These are phyloP conservation scores for Syzygium aromaticum DNA, from an alignment of 345 rosid species.

Conservation along the genomic window DNA sequence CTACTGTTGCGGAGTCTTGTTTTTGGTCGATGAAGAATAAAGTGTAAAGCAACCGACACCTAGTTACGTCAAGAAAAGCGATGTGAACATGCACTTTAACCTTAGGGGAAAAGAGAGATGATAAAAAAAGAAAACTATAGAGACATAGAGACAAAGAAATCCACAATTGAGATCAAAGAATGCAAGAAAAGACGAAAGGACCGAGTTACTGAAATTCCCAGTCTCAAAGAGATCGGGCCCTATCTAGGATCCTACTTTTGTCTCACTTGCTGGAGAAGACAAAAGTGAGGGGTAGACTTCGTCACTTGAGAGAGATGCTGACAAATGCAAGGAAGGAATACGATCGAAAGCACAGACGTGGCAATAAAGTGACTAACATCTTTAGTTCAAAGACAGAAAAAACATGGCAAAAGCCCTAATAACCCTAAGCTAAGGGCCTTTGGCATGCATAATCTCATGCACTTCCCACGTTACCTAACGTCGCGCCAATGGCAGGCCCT, in stretches of 20 bases:
- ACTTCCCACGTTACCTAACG: not conserved
- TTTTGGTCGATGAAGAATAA: constrained; percentile 27
- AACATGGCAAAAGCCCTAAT: constrained; percentile 1
- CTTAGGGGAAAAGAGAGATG: not conserved
- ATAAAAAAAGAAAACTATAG: not conserved
- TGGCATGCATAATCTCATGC: constrained; percentile 3
- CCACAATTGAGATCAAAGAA: not conserved
- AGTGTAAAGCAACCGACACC: constrained; percentile 39
- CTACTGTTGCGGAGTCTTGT: not conserved
- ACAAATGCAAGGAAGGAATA: constrained; percentile 7
- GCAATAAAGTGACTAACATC: not conserved
- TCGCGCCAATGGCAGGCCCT: not conserved
- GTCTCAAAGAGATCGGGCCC: not conserved
- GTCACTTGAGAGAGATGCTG: not conserved
- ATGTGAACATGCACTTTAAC: constrained; percentile 1
- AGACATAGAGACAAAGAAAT: not conserved
- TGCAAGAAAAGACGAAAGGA: not conserved
- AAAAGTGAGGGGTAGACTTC: not conserved
- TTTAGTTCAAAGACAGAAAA: not conserved
- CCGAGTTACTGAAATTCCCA: not conserved
- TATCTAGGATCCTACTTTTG: not conserved
- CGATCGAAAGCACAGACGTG: not conserved
- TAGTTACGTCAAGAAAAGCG: constrained; percentile 18
- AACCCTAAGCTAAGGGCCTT: not conserved
- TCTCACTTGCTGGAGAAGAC: not conserved